Evolutionary conservation across 2,329 filamentous ascomycete genomes (phyloP).

Genomic region (Calonectria hongkongensis): DNA sequence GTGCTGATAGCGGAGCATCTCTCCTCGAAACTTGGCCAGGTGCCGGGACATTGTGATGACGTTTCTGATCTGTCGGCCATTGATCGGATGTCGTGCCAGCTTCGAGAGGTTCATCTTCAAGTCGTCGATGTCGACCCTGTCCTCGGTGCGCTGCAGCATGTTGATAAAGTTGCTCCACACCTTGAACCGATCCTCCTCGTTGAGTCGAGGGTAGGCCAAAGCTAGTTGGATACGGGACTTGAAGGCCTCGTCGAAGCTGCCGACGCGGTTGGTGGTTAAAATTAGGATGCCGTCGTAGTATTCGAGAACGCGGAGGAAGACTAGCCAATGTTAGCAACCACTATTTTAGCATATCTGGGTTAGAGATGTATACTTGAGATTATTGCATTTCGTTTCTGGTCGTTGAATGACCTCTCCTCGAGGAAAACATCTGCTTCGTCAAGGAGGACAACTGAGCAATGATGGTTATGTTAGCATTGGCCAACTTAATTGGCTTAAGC

Average conservation of each 20-base stretch:
- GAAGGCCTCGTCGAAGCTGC: conserved; percentile 67
- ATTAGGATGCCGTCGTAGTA: conserved; percentile 65
- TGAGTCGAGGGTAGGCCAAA: conserved; percentile 55
- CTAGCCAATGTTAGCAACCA: conserved; percentile 43
- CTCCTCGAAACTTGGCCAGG: conserved; percentile 36
- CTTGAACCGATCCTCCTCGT: conserved; percentile 46
- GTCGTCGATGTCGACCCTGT: conserved; percentile 43
- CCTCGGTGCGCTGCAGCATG: conserved; percentile 49
- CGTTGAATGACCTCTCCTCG: conserved; percentile 32
- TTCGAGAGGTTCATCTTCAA: conserved; percentile 36
- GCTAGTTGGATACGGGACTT: conserved; percentile 60
- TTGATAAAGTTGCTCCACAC: conserved; percentile 55
- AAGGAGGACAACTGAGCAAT: conserved; percentile 19
- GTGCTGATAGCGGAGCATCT: conserved; percentile 36
- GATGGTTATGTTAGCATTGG: neutral
- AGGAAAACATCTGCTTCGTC: conserved; percentile 41
- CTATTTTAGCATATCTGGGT: too few species aligned
- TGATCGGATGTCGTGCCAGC: conserved; percentile 40
- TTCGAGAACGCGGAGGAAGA: conserved; percentile 64
- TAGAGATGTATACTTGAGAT: conserved; percentile 29
- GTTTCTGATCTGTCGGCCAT: conserved; percentile 59
- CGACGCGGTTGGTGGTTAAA: conserved; percentile 68
- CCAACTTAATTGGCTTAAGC: too few species aligned
- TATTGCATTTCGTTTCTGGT: conserved; percentile 37
- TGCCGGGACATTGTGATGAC: conserved; percentile 45